phyloP scores from a whole-genome alignment of 441 rosid genomes.

The Aquilaria agallochum region DNA sequence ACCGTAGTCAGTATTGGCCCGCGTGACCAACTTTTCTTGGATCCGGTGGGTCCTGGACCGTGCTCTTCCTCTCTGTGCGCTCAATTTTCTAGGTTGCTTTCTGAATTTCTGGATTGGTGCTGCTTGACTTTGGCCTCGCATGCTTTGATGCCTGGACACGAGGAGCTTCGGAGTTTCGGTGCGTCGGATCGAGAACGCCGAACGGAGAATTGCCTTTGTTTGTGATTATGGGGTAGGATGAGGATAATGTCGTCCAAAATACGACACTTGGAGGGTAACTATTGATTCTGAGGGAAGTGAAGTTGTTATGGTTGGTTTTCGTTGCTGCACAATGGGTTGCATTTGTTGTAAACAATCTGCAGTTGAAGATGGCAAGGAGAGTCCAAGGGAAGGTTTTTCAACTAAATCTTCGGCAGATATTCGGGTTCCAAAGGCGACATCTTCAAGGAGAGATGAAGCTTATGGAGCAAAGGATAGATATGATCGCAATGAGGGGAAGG shows the following conservation, averaged over 20 bases:
- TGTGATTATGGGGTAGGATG: constrained; percentile 22
- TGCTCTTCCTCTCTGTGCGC: no score
- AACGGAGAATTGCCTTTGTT: constrained; percentile 10
- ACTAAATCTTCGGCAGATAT: constrained; percentile 55
- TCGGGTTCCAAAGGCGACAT: constrained; percentile 56
- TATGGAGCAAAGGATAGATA: constrained; percentile 49
- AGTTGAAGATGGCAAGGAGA: constrained; percentile 81
- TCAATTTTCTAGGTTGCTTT: no score
- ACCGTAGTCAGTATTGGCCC: no score
- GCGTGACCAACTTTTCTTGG: no score
- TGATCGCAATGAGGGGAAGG: constrained; percentile 59
- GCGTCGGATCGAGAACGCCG: no score
- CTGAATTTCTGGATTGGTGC: no score
- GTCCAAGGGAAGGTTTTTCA: constrained; percentile 71
- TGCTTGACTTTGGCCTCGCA: no score
- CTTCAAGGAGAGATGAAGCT: constrained; percentile 77
- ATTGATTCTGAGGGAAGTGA: constrained; percentile 11
- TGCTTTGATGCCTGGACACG: no score
- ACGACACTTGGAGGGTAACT: constrained; percentile 18
- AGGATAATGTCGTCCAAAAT: constrained; percentile 17
- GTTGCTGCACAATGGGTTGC: constrained; percentile 67
- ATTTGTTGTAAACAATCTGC: constrained; percentile 82
- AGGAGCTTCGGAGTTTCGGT: no score
- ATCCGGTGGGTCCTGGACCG: no score
- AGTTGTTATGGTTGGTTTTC: constrained; percentile 35